phyloP scores from a whole-genome alignment of 2,329 filamentous ascomycete genomes.

The Arthrobotrys pseudoclavata region DNA sequence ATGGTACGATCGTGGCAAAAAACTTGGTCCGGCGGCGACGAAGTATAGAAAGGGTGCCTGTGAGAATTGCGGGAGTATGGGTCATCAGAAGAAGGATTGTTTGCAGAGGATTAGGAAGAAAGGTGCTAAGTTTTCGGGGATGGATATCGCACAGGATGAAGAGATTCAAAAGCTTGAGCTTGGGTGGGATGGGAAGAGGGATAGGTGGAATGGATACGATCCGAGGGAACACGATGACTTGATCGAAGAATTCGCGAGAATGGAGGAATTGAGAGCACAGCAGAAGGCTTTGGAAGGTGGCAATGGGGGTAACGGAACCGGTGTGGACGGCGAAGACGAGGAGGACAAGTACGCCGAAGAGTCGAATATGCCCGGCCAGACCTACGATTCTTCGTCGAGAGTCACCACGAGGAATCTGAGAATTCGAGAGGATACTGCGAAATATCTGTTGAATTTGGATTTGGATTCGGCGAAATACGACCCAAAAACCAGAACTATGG shows the following conservation, averaged over 20 bases:
- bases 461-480: conserved; percentile 98
- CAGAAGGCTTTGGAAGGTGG: conserved; percentile 65
- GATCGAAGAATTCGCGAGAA: conserved; percentile 88
- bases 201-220: conserved; percentile 99
- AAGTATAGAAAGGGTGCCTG: conserved; percentile 98
- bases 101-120: conserved; percentile 87
- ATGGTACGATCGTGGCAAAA: conserved; percentile 94
- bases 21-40: conserved; percentile 86
- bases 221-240: conserved; percentile 85
- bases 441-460: conserved; percentile 94
- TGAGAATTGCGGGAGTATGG: conserved; percentile 98
- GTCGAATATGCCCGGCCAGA: conserved; percentile 92
- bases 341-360: conserved; percentile 90
- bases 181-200: conserved; percentile 96
- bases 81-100: conserved; percentile 95
- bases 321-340: conserved; percentile 71
- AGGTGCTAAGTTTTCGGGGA: conserved; percentile 91
- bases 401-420: conserved; percentile 91
- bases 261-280: conserved; percentile 79
- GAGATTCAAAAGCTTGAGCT: conserved; percentile 85
- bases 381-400: conserved; percentile 72
- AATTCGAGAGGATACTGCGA: conserved; percentile 95
- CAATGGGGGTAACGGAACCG: conserved; percentile 70
- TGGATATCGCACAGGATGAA: conserved; percentile 94
- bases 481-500: conserved; percentile 92